These are phyloP conservation scores for Chlorociboria aeruginascens DNA, from an alignment of 495 filamentous ascomycete genomes.

Conservation along the genomic window DNA sequence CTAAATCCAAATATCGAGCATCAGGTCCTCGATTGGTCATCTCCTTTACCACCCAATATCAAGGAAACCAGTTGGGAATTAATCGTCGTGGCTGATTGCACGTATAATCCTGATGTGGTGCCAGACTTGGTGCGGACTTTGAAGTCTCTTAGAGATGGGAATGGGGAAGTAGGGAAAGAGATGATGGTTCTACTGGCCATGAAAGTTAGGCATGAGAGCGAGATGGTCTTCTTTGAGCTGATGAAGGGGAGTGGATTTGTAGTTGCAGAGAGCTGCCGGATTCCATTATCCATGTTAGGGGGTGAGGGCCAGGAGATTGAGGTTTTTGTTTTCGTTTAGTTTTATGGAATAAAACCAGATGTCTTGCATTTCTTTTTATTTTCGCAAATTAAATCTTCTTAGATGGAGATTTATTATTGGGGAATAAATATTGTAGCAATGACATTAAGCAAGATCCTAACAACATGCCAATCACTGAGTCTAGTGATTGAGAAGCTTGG, in stretches of 20 bases:
- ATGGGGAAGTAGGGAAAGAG: slow-evolving; percentile 23
- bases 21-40: slow-evolving; percentile 64
- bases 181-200: slow-evolving; percentile 56
- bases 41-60: slow-evolving; percentile 28
- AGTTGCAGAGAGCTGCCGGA: slow-evolving; percentile 30
- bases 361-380: too few species aligned
- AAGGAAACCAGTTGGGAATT: slow-evolving; percentile 46
- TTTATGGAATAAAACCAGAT: too few species aligned
- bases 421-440: too few species aligned
- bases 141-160: slow-evolving; percentile 31
- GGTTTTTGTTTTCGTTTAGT: slow-evolving; percentile 26
- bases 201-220: slow-evolving; percentile 77
- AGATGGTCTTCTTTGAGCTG: slow-evolving; percentile 67
- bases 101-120: slow-evolving; percentile 79
- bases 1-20: slow-evolving; percentile 1
- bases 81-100: slow-evolving; percentile 81
- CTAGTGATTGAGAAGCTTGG: too few species aligned
- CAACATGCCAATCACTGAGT: too few species aligned
- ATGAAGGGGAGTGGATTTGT: slow-evolving; percentile 48
- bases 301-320: slow-evolving; percentile 47
- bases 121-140: slow-evolving; percentile 66
- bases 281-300: slow-evolving; percentile 48
- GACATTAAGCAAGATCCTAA: too few species aligned
- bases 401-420: too few species aligned
- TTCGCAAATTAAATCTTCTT: too few species aligned